Conservation (phyloP, 306 rosid species). For the Canavalia gladiata region DNA sequence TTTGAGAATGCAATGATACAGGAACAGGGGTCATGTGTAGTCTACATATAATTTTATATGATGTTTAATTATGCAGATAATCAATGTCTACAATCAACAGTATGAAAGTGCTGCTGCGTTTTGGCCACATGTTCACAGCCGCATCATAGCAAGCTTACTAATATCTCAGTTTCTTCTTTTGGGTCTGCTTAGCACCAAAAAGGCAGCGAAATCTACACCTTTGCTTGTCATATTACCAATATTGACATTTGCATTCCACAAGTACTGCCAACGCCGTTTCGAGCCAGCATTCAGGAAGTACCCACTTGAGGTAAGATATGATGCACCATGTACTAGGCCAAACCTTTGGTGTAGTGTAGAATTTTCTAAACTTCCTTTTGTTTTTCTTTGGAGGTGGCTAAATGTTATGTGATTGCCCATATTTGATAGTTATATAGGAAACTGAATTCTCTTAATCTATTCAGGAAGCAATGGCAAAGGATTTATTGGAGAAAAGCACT, state of each 20-base stretch:
- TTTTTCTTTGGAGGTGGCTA: constrained; percentile 18
- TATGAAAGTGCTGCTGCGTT: constrained; percentile 98
- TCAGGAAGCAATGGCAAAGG: constrained; percentile 96
- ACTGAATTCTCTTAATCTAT: constrained; percentile 25
- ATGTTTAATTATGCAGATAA: constrained; percentile 67
- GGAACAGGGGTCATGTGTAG: background rate
- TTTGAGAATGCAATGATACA: constrained; percentile 19
- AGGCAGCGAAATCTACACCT: constrained; percentile 95
- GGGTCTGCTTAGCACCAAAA: constrained; percentile 96
- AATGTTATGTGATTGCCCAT: background rate
- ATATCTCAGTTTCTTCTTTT: constrained; percentile 89
- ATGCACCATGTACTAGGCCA: constrained; percentile 31
- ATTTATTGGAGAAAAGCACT: constrained; percentile 64
- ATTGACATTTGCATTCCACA: constrained; percentile 85
- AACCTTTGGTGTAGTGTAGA: background rate
- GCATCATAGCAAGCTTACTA: constrained; percentile 90
- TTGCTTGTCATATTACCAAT: constrained; percentile 79
- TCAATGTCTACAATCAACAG: constrained; percentile 91
- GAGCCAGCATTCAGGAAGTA: constrained; percentile 94
- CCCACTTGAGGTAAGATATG: constrained; percentile 81
- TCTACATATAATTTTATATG: constrained; percentile 6
- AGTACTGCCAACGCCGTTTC: constrained; percentile 81
- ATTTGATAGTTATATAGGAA: constrained; percentile 18
- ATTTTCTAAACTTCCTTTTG: constrained; percentile 4
- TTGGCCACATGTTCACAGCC: constrained; percentile 97